Conservation (phyloP, 306 rosid genomes). For the Trifolium repens region DNA sequence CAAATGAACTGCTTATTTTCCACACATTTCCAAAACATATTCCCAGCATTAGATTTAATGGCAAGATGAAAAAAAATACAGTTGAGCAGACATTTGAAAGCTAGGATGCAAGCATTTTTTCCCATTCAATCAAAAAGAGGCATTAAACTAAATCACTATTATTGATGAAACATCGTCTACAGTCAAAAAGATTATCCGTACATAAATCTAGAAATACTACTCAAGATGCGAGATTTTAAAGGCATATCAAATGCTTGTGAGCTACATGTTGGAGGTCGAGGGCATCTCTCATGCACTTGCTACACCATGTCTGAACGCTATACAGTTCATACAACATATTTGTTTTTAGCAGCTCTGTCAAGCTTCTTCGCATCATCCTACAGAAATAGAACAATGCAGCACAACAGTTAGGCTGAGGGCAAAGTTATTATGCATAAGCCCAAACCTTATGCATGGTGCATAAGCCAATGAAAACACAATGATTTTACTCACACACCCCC, state of each 20-base stretch:
- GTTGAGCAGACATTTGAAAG: neutral
- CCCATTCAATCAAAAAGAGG: slow-evolving; percentile 9
- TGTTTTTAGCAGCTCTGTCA: slow-evolving; percentile 62
- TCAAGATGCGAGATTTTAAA: neutral
- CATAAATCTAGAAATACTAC: slow-evolving; percentile 26
- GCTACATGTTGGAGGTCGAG: slow-evolving; percentile 9
- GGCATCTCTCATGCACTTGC: slow-evolving; percentile 12
- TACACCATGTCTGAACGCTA: slow-evolving; percentile 16
- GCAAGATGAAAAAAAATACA: neutral
- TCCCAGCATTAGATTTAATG: neutral
- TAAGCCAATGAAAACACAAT: too few species aligned
- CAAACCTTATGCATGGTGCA: too few species aligned
- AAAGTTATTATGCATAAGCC: too few species aligned
- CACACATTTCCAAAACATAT: neutral
- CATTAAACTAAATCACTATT: slow-evolving; percentile 32
- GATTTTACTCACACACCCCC: too few species aligned
- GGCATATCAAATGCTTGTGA: slow-evolving; percentile 20
- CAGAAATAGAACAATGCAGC: slow-evolving; percentile 28
- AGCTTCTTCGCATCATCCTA: slow-evolving; percentile 83
- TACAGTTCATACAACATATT: slow-evolving; percentile 56
- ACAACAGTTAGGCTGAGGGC: neutral
- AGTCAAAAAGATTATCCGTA: slow-evolving; percentile 15
- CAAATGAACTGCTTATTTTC: neutral
- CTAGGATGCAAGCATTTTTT: neutral
- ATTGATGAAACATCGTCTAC: slow-evolving; percentile 17